Base-by-base conservation (phyloP, 129 eudicot species). In the Rutidosis leptorrhynchoides region DNA sequence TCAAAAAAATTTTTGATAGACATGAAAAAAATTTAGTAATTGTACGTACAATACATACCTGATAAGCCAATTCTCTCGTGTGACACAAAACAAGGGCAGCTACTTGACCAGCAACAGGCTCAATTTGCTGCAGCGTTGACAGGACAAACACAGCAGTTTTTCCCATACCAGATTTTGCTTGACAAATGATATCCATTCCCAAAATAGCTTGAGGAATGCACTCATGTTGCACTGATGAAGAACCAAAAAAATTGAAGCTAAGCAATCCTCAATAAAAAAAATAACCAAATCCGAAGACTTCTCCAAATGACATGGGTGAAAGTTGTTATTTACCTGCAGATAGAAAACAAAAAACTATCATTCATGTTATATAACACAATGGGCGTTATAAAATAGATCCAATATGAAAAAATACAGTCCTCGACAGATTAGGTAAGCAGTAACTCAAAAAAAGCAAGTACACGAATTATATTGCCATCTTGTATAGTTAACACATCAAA, bases 111-210 rank as follows among this genome's bases (percentile, higher is more conserved):
- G 98, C 84, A 33, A 88, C 95, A 8, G 98, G 98, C 73, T 88
- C 96, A 60, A 92, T 88, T 81, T 88, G 98, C 72, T 92, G 98
- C 77, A 92, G 58, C 4, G 96, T 88, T 43, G 98, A 92, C 20
- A 92, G 74, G 61, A 92, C 98, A 82, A 92, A 92, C 5, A 92
- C 98, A 42, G 98, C 98, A 11, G 98, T 92, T 77, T 92, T 92
- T 43, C 98, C 98, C 98, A 92, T 92, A 56, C 98, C 98, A 72
- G 98, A 92, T 62, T 93, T 93, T 3, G 99, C 99, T 93, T 93
- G 99, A 77, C 99, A 93, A 62, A 93, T 85, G 37, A 93, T 96
- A 84, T 93, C 99, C 99, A 93, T 93, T 32, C 99, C 99, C 86
- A 93, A 70, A 30, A 89, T 93, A 70, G 99, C 99, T 93, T 93